phyloP scores from a whole-genome alignment of 306 rosid genomes.

The Quercus ilex region DNA sequence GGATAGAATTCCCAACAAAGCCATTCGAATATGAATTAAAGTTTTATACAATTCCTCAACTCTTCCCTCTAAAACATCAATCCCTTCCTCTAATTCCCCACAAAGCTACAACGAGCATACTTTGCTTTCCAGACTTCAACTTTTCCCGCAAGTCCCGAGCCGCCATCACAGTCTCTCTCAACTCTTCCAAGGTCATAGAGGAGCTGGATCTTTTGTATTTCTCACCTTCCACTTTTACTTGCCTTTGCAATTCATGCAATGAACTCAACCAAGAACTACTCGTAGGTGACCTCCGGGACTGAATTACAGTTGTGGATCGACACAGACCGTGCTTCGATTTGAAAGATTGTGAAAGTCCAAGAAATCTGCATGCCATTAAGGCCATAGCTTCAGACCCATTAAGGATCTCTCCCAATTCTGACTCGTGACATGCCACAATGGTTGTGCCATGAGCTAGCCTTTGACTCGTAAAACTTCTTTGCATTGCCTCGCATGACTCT shows the following conservation, averaged over 20 bases:
- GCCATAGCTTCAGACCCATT: slow-evolving; percentile 44
- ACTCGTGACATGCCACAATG: not conserved
- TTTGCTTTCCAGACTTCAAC: slow-evolving; percentile 23
- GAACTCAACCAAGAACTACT: slow-evolving; percentile 34
- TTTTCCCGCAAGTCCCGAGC: slow-evolving; percentile 34
- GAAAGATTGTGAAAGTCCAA: slow-evolving; percentile 34
- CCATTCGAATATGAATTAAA: slow-evolving; percentile 50
- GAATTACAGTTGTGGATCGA: not conserved
- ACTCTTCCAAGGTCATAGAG: slow-evolving; percentile 18
- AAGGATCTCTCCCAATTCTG: slow-evolving; percentile 31
- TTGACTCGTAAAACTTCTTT: slow-evolving; percentile 21
- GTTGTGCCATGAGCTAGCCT: not conserved
- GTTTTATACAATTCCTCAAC: slow-evolving; percentile 41
- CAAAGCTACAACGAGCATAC: slow-evolving; percentile 15
- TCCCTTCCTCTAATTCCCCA: slow-evolving; percentile 30
- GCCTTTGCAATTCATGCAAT: slow-evolving; percentile 21
- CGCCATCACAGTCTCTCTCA: slow-evolving; percentile 27
- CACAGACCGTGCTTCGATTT: slow-evolving; percentile 22
- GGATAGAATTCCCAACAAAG: slow-evolving; percentile 47
- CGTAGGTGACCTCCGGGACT: not conserved
- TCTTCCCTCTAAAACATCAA: slow-evolving; percentile 38
- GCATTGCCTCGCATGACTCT: slow-evolving; percentile 26
- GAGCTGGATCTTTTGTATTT: slow-evolving; percentile 6
- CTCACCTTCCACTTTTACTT: slow-evolving; percentile 16
- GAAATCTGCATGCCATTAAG: slow-evolving; percentile 33